Evolutionary conservation across 495 filamentous ascomycete species (phyloP), one percentile per base, ranked within the genome.

Genomic region (Stereocaulon alpinum): DNA sequence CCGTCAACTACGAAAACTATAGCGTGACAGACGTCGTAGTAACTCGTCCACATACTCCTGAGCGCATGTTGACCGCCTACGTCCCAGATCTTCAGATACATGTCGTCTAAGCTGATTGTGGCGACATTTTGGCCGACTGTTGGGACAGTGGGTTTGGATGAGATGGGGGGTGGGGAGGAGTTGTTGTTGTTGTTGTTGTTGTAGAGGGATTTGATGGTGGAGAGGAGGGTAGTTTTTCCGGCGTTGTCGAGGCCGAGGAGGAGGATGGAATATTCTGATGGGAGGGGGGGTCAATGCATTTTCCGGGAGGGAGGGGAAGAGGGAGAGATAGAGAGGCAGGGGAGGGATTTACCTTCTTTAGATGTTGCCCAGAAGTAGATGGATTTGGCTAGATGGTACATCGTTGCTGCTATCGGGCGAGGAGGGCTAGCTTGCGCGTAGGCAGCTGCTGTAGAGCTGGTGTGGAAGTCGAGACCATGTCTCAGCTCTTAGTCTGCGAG

Each of bases 71-170:
- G 93, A 3, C 93, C 93, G 58, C 93, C 93, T 3, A 98, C 88
- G 72, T 98, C 93, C 93, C 93, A 98, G 69, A 98, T 86, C 78
- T 95, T 95, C 66, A 98, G 80, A 76, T 96, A 95, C 83, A 95
- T 88, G 66, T 94, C 88, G 1, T 86, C 84, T 12, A 96, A 77
- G 1, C 83, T 80, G 70, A 98, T 88, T 45, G 89, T 90, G 40
- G 89, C 83, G 63, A 97, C 92, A 73, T 96, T 98, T 69, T 98
- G 93, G 58, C 93, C 93, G 68, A 98, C 93, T 17, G 93, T 98
- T 17, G 93, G 93, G 37, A 96, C 94, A 47, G 93, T 98, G 71
- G 74, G 79, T 83, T 74, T 59, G 73, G 66, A 15, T 14, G 47
- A 24, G 14, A 9, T 7, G 7, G 22, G 15, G 70, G 61, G 73